Evolutionary conservation across 495 filamentous ascomycete species (phyloP).

Genomic region (Tricharina praecox): DNA sequence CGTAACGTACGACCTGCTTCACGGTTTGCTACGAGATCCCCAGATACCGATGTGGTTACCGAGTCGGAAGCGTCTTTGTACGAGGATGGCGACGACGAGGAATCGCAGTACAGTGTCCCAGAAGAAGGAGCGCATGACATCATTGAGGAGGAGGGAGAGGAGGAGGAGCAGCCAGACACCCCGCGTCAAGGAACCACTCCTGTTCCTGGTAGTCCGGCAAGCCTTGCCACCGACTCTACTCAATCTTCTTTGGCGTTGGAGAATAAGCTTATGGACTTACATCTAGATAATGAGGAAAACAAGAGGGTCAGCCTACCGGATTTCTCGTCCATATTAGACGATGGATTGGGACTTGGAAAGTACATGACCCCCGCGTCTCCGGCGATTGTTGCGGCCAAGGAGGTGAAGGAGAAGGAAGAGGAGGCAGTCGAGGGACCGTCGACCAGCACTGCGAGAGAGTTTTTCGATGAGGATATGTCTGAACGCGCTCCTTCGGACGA

Average conservation of each 20-base stretch:
- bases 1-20: constrained; percentile 28
- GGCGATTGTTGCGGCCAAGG: too few species aligned
- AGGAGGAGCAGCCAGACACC: constrained; percentile 13
- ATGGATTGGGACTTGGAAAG: constrained; percentile 32
- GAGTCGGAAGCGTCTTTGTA: constrained; percentile 30
- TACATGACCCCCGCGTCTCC: constrained; percentile 40
- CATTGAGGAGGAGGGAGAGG: too few species aligned
- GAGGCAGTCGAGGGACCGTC: constrained; percentile 7
- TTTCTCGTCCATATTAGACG: constrained; percentile 27
- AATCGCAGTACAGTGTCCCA: constrained; percentile 33
- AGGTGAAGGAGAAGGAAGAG: neutral
- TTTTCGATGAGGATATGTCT: constrained; percentile 28
- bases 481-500: too few species aligned
- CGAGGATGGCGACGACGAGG: constrained; percentile 34
- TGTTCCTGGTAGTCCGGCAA: constrained; percentile 1
- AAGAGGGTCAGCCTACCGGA: constrained; percentile 33
- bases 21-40: constrained; percentile 22
- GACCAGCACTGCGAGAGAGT: constrained; percentile 13
- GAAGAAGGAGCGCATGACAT: too few species aligned
- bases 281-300: constrained; percentile 14
- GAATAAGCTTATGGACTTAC: constrained; percentile 15
- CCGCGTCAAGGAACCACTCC: constrained; percentile 15
- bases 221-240: constrained; percentile 13
- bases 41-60: constrained; percentile 17
- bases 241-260: too few species aligned